Base-by-base conservation (phyloP, 108 stramenopile species). In the Pseudonitzschia multistriata region DNA sequence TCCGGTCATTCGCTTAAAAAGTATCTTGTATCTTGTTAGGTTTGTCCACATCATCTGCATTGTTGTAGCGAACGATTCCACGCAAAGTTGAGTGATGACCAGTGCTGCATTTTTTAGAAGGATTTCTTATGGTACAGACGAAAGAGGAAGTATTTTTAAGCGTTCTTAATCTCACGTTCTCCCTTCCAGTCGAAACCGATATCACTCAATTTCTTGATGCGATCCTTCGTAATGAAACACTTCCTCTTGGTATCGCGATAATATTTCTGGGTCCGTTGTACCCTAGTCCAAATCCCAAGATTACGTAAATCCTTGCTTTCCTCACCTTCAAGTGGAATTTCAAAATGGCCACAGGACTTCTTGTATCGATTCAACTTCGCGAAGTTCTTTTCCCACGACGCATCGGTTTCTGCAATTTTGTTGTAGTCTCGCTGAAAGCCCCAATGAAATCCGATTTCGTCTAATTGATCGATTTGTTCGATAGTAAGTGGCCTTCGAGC, bases 131-230 rank as follows among this genome's bases (percentile, higher is more conserved):
- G n/a, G n/a, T n/a, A n/a, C n/a, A n/a, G n/a, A n/a, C n/a, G n/a
- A n/a, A 37, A 45, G 2, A 45, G 42, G 42, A 13, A 13, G 22
- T 13, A 3, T 34, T 59, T 33, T 59, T 30, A 22, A 0, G 8
- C 0, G 28, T n/a, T 6, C 28, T n/a, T n/a, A n/a, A 30, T n/a
- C 34, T 59, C 17, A 15, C 57, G 57, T 13, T 33, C 5, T 22
- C 57, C 57, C 17, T 35, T 64, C 71, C 71, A 72, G 28, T 62
- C 34, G 47, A 72, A 72, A 5, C 62, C 62, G 0, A 64, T 50
- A 3, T 50, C 25, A 24, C 13, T 49, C 8, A 72, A 36, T 25
- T 34, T 4, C 25, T 72, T 35, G 50, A 72, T 37, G 21, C 62
- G 45, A 15, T 64, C 50, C 49, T 72, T 72, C 35, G 28, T 69